These are phyloP conservation scores for Fusarium fracticaudum DNA, from an alignment of 2,329 filamentous ascomycete species.

Conservation along the genomic window DNA sequence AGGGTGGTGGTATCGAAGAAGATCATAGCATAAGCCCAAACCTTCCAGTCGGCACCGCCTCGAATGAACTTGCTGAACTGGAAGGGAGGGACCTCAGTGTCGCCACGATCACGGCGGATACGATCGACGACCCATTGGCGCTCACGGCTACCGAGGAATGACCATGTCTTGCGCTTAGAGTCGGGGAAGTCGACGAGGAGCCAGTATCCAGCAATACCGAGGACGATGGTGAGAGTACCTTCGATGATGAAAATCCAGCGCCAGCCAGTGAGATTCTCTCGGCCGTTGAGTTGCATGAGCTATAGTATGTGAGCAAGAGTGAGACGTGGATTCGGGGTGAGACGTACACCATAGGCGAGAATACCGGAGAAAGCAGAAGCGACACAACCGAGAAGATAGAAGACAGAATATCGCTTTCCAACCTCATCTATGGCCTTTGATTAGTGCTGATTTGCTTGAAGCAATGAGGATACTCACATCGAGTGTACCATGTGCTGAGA, in stretches of 20 bases:
- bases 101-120: conserved; percentile 67
- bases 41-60: conserved; percentile 61
- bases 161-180: conserved; percentile 59
- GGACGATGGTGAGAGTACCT: conserved; percentile 62
- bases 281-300: conserved; percentile 71
- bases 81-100: conserved; percentile 65
- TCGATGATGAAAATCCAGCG: conserved; percentile 72
- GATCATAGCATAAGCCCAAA: conserved; percentile 70
- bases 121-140: conserved; percentile 61
- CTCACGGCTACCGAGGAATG: conserved; percentile 63
- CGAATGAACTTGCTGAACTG: conserved; percentile 57
- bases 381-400: conserved; percentile 75
- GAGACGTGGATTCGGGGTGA: not conserved
- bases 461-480: conserved; percentile 57
- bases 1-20: conserved; percentile 76
- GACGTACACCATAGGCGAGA: conserved; percentile 71
- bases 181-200: conserved; percentile 73
- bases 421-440: conserved; percentile 63
- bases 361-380: conserved; percentile 75
- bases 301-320: conserved; percentile 30
- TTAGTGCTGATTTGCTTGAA: not conserved
- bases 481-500: conserved; percentile 77
- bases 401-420: conserved; percentile 73
- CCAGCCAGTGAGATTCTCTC: conserved; percentile 66
- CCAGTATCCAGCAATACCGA: conserved; percentile 63